phyloP scores from a whole-genome alignment of 2,329 filamentous ascomycete genomes.

The Aspergillus clavatus region DNA sequence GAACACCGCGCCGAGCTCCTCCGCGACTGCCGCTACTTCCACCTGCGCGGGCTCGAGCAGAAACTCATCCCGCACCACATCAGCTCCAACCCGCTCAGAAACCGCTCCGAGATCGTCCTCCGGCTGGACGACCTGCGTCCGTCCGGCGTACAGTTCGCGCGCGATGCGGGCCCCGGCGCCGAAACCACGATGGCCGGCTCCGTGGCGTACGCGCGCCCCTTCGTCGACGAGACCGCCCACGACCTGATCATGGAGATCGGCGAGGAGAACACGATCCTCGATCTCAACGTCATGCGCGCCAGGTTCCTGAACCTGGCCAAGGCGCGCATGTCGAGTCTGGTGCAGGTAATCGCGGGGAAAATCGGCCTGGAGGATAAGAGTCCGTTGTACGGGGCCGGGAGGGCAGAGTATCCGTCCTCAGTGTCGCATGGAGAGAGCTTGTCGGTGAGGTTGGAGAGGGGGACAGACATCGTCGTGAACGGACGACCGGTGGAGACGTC shows the following conservation, averaged over 20 bases:
- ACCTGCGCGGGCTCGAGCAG: conserved; percentile 88
- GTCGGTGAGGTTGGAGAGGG: conserved; percentile 56
- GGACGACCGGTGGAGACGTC: conserved; percentile 25
- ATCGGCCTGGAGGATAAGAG: conserved; percentile 53
- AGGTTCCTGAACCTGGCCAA: conserved; percentile 71
- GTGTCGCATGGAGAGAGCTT: conserved; percentile 55
- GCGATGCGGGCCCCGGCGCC: conserved; percentile 37
- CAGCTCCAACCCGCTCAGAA: conserved; percentile 65
- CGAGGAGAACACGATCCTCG: conserved; percentile 58
- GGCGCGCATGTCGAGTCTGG: conserved; percentile 64
- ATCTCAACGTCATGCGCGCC: conserved; percentile 52
- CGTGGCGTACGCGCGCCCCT: conserved; percentile 79
- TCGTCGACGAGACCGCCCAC: conserved; percentile 67
- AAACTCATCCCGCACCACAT: conserved; percentile 73
- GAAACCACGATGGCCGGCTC: conserved; percentile 40
- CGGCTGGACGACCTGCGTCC: conserved; percentile 84
- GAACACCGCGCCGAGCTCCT: conserved; percentile 72
- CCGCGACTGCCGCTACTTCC: conserved; percentile 85
- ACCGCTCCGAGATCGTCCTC: conserved; percentile 69
- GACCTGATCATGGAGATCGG: conserved; percentile 80
- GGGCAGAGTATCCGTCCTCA: not conserved
- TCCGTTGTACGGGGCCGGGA: not conserved
- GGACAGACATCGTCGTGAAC: conserved; percentile 41
- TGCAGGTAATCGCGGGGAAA: conserved; percentile 78
- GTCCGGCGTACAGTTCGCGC: conserved; percentile 66